A percentile compares a stretch with the other conserved stretches of the same genome.
Conservation (phyloP, 495 filamentous ascomycete genomes). For the Cercophora scortea region DNA sequence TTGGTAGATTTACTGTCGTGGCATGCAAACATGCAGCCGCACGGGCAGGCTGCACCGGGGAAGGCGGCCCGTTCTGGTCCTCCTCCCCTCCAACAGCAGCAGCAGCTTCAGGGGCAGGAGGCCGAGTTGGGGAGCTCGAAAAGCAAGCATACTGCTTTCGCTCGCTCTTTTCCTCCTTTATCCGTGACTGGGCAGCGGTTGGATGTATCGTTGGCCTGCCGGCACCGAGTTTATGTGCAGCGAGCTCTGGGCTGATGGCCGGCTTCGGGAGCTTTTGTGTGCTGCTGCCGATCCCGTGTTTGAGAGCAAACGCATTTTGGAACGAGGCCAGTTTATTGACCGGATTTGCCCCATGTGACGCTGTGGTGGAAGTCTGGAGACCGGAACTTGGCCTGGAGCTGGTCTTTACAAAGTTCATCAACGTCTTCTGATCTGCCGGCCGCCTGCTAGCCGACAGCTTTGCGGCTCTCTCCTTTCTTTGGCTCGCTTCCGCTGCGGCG, state of each 20-base stretch:
- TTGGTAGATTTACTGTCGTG: constrained; percentile 27
- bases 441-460: constrained; percentile 22
- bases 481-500: constrained; percentile 11
- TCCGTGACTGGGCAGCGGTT: background rate
- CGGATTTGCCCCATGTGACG: background rate
- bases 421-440: constrained; percentile 31
- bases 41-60: constrained; percentile 17
- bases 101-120: constrained; percentile 3
- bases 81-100: background rate
- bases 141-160: constrained; percentile 37
- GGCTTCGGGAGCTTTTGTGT: constrained; percentile 2
- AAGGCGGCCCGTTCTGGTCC: constrained; percentile 18
- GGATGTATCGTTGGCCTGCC: constrained; percentile 16
- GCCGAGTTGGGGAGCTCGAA: constrained; percentile 37
- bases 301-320: background rate
- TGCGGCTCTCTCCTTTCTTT: constrained; percentile 11
- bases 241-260: constrained; percentile 26
- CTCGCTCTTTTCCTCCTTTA: background rate
- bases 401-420: constrained; percentile 25
- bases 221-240: constrained; percentile 28
- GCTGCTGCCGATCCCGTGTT: background rate
- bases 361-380: constrained; percentile 1
- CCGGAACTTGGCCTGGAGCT: constrained; percentile 2
- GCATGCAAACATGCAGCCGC: constrained; percentile 33
- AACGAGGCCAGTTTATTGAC: too few species aligned